Conservation (phyloP, 177 flowering plant genomes). For the Telopea speciosissima region DNA sequence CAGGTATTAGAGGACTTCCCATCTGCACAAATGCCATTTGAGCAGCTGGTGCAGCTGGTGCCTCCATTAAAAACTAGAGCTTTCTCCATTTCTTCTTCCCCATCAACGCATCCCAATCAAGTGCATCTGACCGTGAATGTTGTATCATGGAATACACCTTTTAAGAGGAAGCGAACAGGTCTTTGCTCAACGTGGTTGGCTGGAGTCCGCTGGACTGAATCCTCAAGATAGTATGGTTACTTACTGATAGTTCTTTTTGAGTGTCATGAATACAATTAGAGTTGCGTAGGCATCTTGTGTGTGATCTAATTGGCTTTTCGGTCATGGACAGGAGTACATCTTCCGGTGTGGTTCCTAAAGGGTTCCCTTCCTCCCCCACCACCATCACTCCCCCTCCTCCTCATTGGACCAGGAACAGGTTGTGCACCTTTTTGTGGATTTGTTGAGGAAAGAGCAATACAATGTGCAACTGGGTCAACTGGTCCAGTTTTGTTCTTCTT, state of each 20-base stretch:
- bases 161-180: conserved; percentile 70
- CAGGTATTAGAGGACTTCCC: conserved; percentile 93
- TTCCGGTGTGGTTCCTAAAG: conserved; percentile 88
- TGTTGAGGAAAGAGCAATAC: conserved; percentile 73
- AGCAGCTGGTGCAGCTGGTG: conserved; percentile 93
- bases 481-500: conserved; percentile 83
- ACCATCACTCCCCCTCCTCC: conserved; percentile 77
- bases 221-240: conserved; percentile 49
- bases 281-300: conserved; percentile 1
- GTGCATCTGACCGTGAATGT: conserved; percentile 82
- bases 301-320: conserved; percentile 1
- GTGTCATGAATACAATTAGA: background rate
- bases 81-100: conserved; percentile 91
- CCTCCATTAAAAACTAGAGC: conserved; percentile 86
- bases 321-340: conserved; percentile 36
- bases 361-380: conserved; percentile 81
- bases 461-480: conserved; percentile 33
- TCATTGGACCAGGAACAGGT: conserved; percentile 95
- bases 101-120: conserved; percentile 67
- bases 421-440: conserved; percentile 96
- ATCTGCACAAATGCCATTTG: conserved; percentile 92
- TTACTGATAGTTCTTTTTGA: background rate
- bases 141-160: conserved; percentile 86
- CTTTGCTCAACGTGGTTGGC: conserved; percentile 93
- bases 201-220: conserved; percentile 68